Percentiles rank a stretch among this genome's conserved stretches.
Evolutionary conservation across 176 grass and related monocot genomes (phyloP).

Genomic region (Carex parvula): DNA sequence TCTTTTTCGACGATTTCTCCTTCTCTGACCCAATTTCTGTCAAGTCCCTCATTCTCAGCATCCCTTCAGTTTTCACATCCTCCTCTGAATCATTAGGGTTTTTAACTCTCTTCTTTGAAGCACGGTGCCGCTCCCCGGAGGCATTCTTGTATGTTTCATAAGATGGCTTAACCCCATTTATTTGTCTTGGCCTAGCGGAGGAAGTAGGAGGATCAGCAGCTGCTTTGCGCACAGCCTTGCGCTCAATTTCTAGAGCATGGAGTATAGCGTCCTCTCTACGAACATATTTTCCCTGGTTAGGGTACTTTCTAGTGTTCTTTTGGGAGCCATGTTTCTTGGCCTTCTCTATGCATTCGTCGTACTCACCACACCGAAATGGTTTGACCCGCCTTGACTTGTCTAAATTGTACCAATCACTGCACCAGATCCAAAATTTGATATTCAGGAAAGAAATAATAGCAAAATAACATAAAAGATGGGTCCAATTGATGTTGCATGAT

Average conservation of each 20-base stretch:
- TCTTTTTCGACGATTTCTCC: conserved; percentile 42
- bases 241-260: conserved; percentile 96
- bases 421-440: not conserved
- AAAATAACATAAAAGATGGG: not conserved
- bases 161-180: conserved; percentile 42
- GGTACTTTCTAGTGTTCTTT: conserved; percentile 43
- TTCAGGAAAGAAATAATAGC: not conserved
- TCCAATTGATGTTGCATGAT: not conserved
- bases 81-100: conserved; percentile 55
- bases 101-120: conserved; percentile 62
- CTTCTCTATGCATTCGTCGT: conserved; percentile 91
- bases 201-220: conserved; percentile 33
- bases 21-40: conserved; percentile 66
- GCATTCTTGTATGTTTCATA: not conserved
- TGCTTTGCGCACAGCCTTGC: conserved; percentile 13
- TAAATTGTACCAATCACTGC: conserved; percentile 98
- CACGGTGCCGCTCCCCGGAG: not conserved
- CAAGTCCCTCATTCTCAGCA: conserved; percentile 88
- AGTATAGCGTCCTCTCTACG: conserved; percentile 96
- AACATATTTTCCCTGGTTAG: conserved; percentile 83
- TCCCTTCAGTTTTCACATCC: conserved; percentile 48
- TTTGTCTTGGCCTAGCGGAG: conserved; percentile 49
- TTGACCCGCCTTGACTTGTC: conserved; percentile 91
- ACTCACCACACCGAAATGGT: conserved; percentile 88
- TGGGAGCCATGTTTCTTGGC: conserved; percentile 43